Evolutionary conservation across 345 rosid genomes (phyloP), one percentile per base, ranked within the genome.

Genomic region (Cardamine chenopodiifolia): DNA sequence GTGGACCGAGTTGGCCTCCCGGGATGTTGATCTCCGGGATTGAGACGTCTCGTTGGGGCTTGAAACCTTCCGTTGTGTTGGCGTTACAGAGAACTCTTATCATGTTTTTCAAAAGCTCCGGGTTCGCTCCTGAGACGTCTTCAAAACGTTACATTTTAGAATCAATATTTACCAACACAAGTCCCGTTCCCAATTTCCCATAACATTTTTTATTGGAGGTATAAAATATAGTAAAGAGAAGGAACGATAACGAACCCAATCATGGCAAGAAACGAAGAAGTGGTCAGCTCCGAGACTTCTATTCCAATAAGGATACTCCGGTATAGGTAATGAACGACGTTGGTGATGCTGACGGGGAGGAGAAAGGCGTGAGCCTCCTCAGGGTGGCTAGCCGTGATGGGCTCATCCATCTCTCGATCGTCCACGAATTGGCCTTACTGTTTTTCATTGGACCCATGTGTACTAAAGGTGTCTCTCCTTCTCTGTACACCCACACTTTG

Each of bases 381-480:
- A 0, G 86, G 85, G 28, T 70, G 61, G 11, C 34, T 70, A 34
- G 87, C 91, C 5, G 63, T 29, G 64, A 87, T 0, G 72, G 82
- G 54, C 75, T 82, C 8, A 58, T 55, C 0, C 62, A 62, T 7
- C 74, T 79, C 62, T 82, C 87, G 31, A 87, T 73, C 87, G 58
- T 82, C 85, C 5, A 87, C 57, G 68, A 87, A 82, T 40, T 87
- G 91, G 14, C 91, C 91, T 55, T 83, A n/a, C 89, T 85, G 28
- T 67, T 34, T 11, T 78, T 76, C 80, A 79, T 8, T 18, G 87
- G 85, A 58, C 88, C 87, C 26, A 2, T n/a, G 28, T 86, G 87
- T 8, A 80, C 23, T 47, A 85, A 17, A 0, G 89, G 91, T 17
- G 26, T 1, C 40, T 82, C 85, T 56, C 91, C 91, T 74, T 87